Evolutionary conservation across 2,329 filamentous ascomycete species (phyloP).

Genomic region (Arthrobotrys sphaeroides): DNA sequence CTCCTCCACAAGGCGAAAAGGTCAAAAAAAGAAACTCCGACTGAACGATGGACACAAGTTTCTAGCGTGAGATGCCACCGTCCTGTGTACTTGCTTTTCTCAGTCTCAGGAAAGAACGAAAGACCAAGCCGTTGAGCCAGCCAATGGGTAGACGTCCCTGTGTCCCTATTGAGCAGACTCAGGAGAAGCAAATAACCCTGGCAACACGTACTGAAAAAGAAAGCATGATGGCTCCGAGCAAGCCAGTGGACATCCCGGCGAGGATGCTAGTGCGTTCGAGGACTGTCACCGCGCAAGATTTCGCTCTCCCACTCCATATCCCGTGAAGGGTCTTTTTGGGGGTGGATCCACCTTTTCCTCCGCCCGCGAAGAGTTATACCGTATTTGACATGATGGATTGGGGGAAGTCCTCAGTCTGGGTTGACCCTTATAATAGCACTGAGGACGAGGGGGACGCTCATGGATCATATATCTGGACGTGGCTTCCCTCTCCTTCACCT

Average conservation of each 20-base stretch:
- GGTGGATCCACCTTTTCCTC: constrained; percentile 41
- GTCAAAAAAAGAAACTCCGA: constrained; percentile 28
- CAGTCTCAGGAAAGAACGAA: constrained; percentile 11
- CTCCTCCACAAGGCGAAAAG: constrained; percentile 24
- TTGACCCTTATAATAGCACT: constrained; percentile 53
- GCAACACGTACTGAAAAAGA: constrained; percentile 33
- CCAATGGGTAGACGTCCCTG: constrained; percentile 51
- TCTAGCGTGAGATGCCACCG: constrained; percentile 47
- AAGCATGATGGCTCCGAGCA: constrained; percentile 31
- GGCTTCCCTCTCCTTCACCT: constrained; percentile 54
- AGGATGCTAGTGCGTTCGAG: constrained; percentile 32
- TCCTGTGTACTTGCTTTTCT: constrained; percentile 39
- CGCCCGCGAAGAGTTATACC: constrained; percentile 47
- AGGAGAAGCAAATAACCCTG: constrained; percentile 52
- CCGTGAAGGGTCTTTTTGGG: constrained; percentile 41
- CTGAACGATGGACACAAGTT: constrained; percentile 21
- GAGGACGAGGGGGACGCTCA: constrained; percentile 33
- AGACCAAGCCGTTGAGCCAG: constrained; percentile 48
- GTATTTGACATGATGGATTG: constrained; percentile 52
- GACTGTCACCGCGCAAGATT: constrained; percentile 46
- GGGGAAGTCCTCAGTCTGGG: constrained; percentile 46
- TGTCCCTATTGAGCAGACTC: constrained; percentile 17
- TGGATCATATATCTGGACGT: constrained; percentile 54
- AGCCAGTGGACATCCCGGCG: constrained; percentile 40
- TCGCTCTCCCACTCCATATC: constrained; percentile 45